Evolutionary conservation across 2,329 filamentous ascomycete genomes (phyloP), one percentile per base, ranked within the genome.

Genomic region (Nigrospora osmanthi): DNA sequence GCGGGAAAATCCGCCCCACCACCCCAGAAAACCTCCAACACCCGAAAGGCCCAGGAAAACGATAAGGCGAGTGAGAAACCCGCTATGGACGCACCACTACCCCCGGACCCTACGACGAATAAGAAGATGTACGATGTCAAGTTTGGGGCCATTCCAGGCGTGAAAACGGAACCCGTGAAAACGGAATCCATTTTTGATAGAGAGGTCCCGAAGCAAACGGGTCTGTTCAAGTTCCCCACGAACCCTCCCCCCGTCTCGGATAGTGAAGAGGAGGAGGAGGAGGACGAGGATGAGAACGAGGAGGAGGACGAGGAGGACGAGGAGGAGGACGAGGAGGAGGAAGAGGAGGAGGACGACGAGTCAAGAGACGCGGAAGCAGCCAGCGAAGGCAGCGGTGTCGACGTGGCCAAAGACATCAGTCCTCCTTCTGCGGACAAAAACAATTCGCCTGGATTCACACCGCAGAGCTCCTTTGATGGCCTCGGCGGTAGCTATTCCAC

Each of bases 381-480:
- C 1, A 70, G 63, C 39, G 74, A 79, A 54, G 80, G 80, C 13
- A 84, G 80, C 49, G 81, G 79, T 19, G 70, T 83, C 40, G 80
- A 84, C 58, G 74, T 84, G 38, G 73, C 73, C n/a, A 78, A 82
- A 54, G 80, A 84, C 41, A 62, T 83, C 12, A 82, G 76, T 52
- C 77, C 76, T 16, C 69, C 64, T 7, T 65, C 64, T 43, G 66
- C 65, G 14, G 30, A 31, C 34, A 53, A 65, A 14, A 66, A 66
- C 33, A 67, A 69, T 34, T 73, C 74, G 13, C 69, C 75, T 46
- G 69, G 73, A 28, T 68, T 73, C 47, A 79, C 76, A 1, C 76
- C 78, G 2, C 70, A 78, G 49, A 78, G 75, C 52, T 83, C 80
- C 0, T 83, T 82, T 54, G 74, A 61, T 42, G 58, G 67, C 43